These are phyloP conservation scores for Fusarium tjaetaba DNA, from an alignment of 2,329 filamentous ascomycete species.

Conservation along the genomic window DNA sequence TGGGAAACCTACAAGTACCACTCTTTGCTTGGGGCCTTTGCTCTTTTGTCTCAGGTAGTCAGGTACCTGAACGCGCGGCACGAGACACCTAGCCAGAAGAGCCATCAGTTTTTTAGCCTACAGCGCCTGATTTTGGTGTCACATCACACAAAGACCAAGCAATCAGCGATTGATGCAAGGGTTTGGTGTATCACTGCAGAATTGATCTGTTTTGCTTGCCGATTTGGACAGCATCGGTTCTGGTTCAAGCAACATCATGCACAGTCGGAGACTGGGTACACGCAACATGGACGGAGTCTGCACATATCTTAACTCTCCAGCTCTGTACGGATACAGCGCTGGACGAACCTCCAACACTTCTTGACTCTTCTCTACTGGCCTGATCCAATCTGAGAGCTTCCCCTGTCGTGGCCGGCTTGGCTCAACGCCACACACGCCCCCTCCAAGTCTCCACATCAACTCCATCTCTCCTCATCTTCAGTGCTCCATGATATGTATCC, in stretches of 20 bases:
- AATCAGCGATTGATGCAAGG: background rate
- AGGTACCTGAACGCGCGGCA: conserved; percentile 35
- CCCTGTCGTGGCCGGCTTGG: conserved; percentile 12
- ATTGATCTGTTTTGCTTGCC: background rate
- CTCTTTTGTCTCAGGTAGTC: conserved; percentile 17
- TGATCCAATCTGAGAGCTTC: conserved; percentile 2
- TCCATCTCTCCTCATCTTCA: conserved; percentile 6
- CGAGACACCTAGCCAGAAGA: conserved; percentile 23
- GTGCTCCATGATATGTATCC: conserved; percentile 13
- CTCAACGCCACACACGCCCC: conserved; percentile 26
- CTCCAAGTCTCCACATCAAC: conserved; percentile 8
- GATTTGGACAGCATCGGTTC: background rate
- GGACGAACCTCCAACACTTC: background rate
- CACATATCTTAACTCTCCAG: background rate
- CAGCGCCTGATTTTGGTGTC: background rate
- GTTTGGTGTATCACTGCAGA: background rate
- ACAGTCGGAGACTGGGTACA: background rate
- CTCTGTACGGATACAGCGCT: background rate
- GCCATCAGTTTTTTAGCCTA: background rate
- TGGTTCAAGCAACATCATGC: background rate
- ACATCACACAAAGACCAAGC: background rate
- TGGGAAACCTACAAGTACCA: background rate
- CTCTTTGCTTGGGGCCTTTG: background rate
- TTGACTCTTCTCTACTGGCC: background rate
- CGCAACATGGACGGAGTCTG: background rate